Evolutionary conservation across 768 basidiomycete species (phyloP).

Genomic region (Serendipita sp.): DNA sequence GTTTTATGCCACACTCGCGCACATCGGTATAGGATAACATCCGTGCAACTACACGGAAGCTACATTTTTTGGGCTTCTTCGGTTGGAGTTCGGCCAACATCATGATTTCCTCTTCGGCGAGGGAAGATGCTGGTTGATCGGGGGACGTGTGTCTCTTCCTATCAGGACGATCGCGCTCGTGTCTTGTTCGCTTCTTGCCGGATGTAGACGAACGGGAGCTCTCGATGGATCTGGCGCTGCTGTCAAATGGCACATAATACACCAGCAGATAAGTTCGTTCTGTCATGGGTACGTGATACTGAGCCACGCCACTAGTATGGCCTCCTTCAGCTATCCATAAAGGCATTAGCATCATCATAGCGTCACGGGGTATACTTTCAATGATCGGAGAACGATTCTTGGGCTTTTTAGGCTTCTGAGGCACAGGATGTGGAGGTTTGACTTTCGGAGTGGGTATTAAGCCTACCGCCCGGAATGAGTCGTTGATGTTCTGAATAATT

Average conservation of each 20-base stretch:
- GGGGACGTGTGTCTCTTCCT: slow-evolving; percentile 11
- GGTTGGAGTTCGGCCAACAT: slow-evolving; percentile 16
- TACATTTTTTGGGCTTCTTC: slow-evolving; percentile 35
- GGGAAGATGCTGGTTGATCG: slow-evolving; percentile 11
- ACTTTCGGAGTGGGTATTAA: slow-evolving; percentile 40
- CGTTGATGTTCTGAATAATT: slow-evolving; percentile 50
- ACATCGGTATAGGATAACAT: slow-evolving; percentile 58
- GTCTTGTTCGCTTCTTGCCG: slow-evolving; percentile 26
- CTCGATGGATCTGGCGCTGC: background rate
- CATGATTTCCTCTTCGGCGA: slow-evolving; percentile 14
- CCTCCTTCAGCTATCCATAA: slow-evolving; percentile 66
- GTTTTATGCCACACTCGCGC: slow-evolving; percentile 51
- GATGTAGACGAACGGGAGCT: background rate
- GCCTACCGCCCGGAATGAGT: slow-evolving; percentile 68
- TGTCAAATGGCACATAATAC: slow-evolving; percentile 50
- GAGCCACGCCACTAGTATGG: slow-evolving; percentile 17
- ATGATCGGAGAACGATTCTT: slow-evolving; percentile 23
- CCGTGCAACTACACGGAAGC: slow-evolving; percentile 61
- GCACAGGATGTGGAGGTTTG: background rate
- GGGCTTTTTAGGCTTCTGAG: background rate
- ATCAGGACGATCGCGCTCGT: slow-evolving; percentile 19
- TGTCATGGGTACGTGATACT: slow-evolving; percentile 26
- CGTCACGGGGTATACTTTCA: slow-evolving; percentile 45
- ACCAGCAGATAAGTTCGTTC: slow-evolving; percentile 59
- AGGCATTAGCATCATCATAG: slow-evolving; percentile 68